Evolutionary conservation across 2,329 filamentous ascomycete genomes (phyloP), one percentile per base, ranked within the genome.

Genomic region (Nemania sp.): DNA sequence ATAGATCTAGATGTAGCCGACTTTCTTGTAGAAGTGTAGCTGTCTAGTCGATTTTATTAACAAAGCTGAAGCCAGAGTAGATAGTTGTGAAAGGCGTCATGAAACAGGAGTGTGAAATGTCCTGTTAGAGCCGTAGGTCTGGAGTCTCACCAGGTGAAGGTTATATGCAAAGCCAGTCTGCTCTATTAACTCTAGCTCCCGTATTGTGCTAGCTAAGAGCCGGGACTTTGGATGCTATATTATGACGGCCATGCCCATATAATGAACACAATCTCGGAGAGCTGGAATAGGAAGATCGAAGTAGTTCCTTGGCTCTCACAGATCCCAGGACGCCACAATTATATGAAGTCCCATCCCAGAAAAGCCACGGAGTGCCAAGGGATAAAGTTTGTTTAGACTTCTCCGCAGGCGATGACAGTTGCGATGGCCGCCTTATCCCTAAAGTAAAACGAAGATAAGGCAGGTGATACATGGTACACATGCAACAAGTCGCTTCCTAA

Each of bases 311-410:
- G 62, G 26, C n/a, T 26, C 41, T n/a, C 51, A 24, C 8, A 62
- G 58, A 20, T 38, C 59, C 52, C 45, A 56, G 38, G 53, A 62
- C 45, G 56, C 60, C 55, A 47, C 55, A 11, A 29, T 43, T 61
- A 69, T 52, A 69, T 67, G 54, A 67, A 63, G 26, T 32, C 35
- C 56, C 56, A 51, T 60, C 58, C 58, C 22, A 32, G 27, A 22
- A 20, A 52, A 57, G 55, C 57, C 57, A 47, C 51, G 64, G 20
- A 52, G 56, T 56, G 60, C 20, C 63, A 57, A 53, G 43, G 49
- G 32, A 60, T 35, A 52, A 53, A 57, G 53, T 51, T 60, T 60
- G 45, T 47, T 49, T 38, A 11, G n/a, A 10, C 5, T 53, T 60
- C 64, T 38, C 64, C 64, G 47, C 56, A 61, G 32, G 26, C 13